Base-by-base conservation (phyloP, 2,329 filamentous ascomycete species). In the Aureobasidium sp. region DNA sequence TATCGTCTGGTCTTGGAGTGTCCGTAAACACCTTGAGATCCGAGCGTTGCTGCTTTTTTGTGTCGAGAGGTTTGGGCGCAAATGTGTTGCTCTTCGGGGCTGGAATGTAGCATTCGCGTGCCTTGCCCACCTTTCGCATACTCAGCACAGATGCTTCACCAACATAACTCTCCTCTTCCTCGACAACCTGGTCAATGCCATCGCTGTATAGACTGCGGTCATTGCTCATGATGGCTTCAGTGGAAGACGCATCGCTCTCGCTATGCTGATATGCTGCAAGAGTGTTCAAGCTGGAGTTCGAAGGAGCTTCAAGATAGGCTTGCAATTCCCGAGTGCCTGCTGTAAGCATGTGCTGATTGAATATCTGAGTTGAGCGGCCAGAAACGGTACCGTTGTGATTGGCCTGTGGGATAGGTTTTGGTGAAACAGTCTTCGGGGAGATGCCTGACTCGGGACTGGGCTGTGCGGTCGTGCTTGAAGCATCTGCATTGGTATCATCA, bases 271-370 rank as follows among this genome's bases (percentile, higher is more conserved):
- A 33, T 17, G 39, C 53, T 14, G 42, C 54, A n/a, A 39, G 19
- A 12, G 54, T 58, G 22, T 47, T 33, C 54, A 47, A 48, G 31
- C 57, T 60, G 15, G 44, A 40, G 15, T 33, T 42, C n/a, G 57
- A 50, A 17, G 57, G 7, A 24, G 35, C 35, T 4, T 60, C 45
- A 6, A 60, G 45, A 17, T 60, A 60, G 17, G 57, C 57, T 27
- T 50, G 57, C 33, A 60, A n/a, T 37, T 60, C 57, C 17, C 57
- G 45, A 24, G 27, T 50, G 7, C 57, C 57, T 40, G 44, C 44
- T 15, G 57, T 50, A 24, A 49, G 44, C 57, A 60, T 49, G 29
- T 60, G 45, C 45, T 50, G 57, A 11, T 49, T 50, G 27, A 60
- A 60, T 42, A 58, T 39, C 29, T 58, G 54, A 12, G 54, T 44